phyloP scores from a whole-genome alignment of 2,329 filamentous ascomycete genomes.

The Albifimbria verrucaria region DNA sequence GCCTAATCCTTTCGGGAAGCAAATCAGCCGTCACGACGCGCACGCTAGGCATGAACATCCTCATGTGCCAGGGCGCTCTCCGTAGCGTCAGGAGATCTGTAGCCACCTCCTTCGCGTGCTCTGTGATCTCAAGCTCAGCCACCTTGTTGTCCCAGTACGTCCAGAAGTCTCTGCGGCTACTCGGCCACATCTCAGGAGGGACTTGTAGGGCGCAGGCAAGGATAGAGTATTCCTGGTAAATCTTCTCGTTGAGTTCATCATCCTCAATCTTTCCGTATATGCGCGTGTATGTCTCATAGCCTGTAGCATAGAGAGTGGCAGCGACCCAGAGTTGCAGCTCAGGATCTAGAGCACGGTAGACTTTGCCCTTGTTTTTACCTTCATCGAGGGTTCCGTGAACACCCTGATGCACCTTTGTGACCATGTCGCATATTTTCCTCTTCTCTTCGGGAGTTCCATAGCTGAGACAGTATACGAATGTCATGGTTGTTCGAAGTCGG shows the following conservation, averaged over 20 bases:
- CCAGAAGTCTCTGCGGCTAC: slow-evolving; percentile 26
- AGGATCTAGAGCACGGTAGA: slow-evolving; percentile 28
- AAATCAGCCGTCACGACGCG: slow-evolving; percentile 17
- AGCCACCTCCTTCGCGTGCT: slow-evolving; percentile 18
- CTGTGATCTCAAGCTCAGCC: slow-evolving; percentile 24
- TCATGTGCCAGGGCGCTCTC: slow-evolving; percentile 13
- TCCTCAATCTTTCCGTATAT: slow-evolving; percentile 26
- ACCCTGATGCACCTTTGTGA: slow-evolving; percentile 25
- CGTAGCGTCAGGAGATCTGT: slow-evolving; percentile 15
- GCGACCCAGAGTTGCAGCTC: slow-evolving; percentile 33
- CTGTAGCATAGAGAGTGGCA: slow-evolving; percentile 30
- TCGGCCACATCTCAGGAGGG: slow-evolving; percentile 30
- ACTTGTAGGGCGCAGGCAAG: slow-evolving; percentile 19
- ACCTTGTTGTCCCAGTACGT: slow-evolving; percentile 32
- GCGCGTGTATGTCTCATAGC: slow-evolving; percentile 26
- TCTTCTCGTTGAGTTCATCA: slow-evolving; percentile 18
- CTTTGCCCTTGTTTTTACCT: slow-evolving; percentile 10
- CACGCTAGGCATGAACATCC: slow-evolving; percentile 15
- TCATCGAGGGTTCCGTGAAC: slow-evolving; percentile 22
- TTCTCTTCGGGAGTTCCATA: slow-evolving; percentile 28
- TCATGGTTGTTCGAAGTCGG: slow-evolving; percentile 32
- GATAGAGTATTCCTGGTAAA: slow-evolving; percentile 20
- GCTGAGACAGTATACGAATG: slow-evolving; percentile 32
- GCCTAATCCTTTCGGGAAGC: slow-evolving; percentile 15
- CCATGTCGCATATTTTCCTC: slow-evolving; percentile 25